Evolutionary conservation across 495 filamentous ascomycete genomes (phyloP).

Genomic region (Daldinia vernicosa): DNA sequence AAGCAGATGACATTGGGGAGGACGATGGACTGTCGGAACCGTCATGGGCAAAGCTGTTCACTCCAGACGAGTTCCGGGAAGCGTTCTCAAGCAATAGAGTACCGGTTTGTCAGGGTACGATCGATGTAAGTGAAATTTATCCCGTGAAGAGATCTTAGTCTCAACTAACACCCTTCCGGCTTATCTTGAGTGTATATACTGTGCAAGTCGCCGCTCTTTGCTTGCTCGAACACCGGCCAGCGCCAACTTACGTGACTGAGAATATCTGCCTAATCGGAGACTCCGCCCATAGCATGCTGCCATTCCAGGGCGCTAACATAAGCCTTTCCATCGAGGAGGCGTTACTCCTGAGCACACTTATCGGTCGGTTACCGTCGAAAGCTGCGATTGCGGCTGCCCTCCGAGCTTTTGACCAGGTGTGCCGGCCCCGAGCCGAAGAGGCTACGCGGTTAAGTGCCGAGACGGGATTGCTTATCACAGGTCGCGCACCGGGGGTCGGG

Average conservation of each 20-base stretch:
- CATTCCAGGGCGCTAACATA: constrained; percentile 31
- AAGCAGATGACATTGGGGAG: constrained; percentile 13
- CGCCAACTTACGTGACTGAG: constrained; percentile 40
- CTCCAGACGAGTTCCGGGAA: constrained; percentile 43
- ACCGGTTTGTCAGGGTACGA: constrained; percentile 35
- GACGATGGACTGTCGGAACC: constrained; percentile 10
- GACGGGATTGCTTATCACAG: constrained; percentile 33
- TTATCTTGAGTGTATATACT: constrained; percentile 44
- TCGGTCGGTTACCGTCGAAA: constrained; percentile 34
- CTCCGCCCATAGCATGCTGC: constrained; percentile 40
- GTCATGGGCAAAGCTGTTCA: constrained; percentile 43
- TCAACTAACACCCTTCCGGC: constrained; percentile 10
- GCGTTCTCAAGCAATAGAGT: constrained; percentile 36
- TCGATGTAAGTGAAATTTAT: constrained; percentile 35
- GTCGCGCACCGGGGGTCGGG: constrained; percentile 32
- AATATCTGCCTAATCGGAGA: constrained; percentile 43
- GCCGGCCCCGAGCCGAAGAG: constrained; percentile 41
- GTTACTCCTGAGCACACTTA: constrained; percentile 35
- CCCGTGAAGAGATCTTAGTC: neutral
- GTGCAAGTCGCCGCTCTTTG: constrained; percentile 43
- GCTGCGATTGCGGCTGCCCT: constrained; percentile 41
- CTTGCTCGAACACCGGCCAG: constrained; percentile 33
- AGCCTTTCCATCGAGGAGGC: constrained; percentile 41
- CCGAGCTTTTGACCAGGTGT: constrained; percentile 41
- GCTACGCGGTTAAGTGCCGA: constrained; percentile 26